phyloP scores from a whole-genome alignment of 768 basidiomycete species.

The Boletellus ananiceps region DNA sequence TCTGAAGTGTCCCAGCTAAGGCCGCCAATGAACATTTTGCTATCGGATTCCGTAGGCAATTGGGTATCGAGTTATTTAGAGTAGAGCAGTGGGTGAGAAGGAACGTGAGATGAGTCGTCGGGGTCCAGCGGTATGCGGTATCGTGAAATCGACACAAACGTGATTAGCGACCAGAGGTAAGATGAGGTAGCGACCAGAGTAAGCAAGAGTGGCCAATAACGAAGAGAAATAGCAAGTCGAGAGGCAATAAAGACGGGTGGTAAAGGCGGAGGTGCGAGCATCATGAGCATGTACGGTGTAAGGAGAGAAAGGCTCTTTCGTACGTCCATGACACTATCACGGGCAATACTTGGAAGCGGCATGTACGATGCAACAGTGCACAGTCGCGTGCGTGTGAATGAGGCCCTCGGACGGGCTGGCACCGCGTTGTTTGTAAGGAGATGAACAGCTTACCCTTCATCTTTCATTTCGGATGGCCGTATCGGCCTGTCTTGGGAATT shows the following conservation, averaged over 20 bases:
- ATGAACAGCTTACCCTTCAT: slow-evolving; percentile 67
- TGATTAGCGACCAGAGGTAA: slow-evolving; percentile 33
- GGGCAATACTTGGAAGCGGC: slow-evolving; percentile 12
- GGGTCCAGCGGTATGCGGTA: slow-evolving; percentile 36
- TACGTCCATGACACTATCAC: slow-evolving; percentile 27
- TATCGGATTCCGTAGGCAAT: slow-evolving; percentile 39
- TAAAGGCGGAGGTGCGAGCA: neutral
- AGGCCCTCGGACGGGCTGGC: slow-evolving; percentile 10
- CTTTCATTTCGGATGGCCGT: slow-evolving; percentile 72
- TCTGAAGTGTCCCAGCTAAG: slow-evolving; percentile 91
- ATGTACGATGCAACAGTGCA: slow-evolving; percentile 12
- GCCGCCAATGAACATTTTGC: slow-evolving; percentile 90
- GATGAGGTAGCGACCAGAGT: slow-evolving; percentile 31
- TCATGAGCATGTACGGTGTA: slow-evolving; percentile 18
- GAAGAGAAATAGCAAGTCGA: slow-evolving; percentile 22
- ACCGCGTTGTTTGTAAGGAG: slow-evolving; percentile 14
- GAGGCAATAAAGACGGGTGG: slow-evolving; percentile 5
- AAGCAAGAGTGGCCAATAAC: slow-evolving; percentile 30
- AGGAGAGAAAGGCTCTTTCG: slow-evolving; percentile 10
- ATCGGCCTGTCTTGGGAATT: slow-evolving; percentile 47
- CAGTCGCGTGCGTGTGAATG: slow-evolving; percentile 4
- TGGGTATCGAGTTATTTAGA: slow-evolving; percentile 27
- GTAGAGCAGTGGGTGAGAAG: slow-evolving; percentile 23
- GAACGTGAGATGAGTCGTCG: slow-evolving; percentile 22
- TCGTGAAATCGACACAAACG: slow-evolving; percentile 32